Conservation (phyloP, 768 basidiomycete species). For the Mycena galopus region DNA sequence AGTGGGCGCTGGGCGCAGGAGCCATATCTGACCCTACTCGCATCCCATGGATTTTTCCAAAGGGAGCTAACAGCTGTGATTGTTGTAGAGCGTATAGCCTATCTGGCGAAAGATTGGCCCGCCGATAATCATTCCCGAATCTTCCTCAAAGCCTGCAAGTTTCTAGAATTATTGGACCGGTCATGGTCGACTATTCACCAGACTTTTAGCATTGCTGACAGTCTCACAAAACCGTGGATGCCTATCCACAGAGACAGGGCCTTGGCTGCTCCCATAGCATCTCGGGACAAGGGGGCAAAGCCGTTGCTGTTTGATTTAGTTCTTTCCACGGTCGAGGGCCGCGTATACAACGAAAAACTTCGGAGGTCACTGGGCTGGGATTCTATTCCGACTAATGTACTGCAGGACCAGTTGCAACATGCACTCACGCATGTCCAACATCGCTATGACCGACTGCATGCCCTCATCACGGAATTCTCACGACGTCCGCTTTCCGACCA, state of each 20-base stretch:
- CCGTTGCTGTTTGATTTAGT: slow-evolving; percentile 29
- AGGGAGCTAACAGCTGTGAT: slow-evolving; percentile 18
- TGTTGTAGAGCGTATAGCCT: slow-evolving; percentile 27
- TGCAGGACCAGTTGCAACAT: slow-evolving; percentile 17
- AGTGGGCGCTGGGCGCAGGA: slow-evolving; percentile 19
- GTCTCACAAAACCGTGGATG: slow-evolving; percentile 23
- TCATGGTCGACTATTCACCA: slow-evolving; percentile 16
- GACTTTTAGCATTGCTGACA: not conserved
- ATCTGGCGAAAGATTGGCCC: slow-evolving; percentile 6
- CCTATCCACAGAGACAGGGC: slow-evolving; percentile 3
- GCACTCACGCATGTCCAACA: slow-evolving; percentile 16
- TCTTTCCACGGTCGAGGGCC: slow-evolving; percentile 8
- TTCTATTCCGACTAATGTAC: slow-evolving; percentile 1
- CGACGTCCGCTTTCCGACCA: slow-evolving; percentile 6
- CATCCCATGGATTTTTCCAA: slow-evolving; percentile 15
- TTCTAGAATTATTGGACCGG: slow-evolving; percentile 25
- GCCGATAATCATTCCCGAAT: not conserved
- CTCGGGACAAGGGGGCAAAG: slow-evolving; percentile 12
- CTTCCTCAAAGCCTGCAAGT: slow-evolving; percentile 23
- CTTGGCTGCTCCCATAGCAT: slow-evolving; percentile 15
- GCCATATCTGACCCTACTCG: not conserved
- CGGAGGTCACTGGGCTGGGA: slow-evolving; percentile 29
- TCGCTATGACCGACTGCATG: slow-evolving; percentile 3
- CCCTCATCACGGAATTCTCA: slow-evolving; percentile 28
- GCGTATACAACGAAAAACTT: slow-evolving; percentile 12